Evolutionary conservation across 495 filamentous ascomycete species (phyloP).

Genomic region (Neurospora sp.): DNA sequence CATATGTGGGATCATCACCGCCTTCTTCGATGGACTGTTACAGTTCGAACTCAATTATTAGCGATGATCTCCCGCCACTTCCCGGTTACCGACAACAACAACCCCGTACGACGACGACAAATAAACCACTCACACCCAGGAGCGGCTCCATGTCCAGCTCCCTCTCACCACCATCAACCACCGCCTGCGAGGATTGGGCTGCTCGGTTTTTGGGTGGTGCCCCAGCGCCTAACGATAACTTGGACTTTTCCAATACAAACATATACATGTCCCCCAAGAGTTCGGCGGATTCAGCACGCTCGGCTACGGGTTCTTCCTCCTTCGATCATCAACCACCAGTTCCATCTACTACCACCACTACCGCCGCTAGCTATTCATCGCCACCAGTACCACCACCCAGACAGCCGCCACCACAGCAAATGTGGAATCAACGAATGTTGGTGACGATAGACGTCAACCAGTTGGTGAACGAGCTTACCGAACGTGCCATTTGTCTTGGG

Average conservation of each 20-base stretch:
- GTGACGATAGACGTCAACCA: conserved; percentile 19
- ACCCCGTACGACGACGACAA: not conserved
- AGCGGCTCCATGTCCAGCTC: not conserved
- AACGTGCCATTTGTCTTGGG: conserved; percentile 46
- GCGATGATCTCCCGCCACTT: not conserved
- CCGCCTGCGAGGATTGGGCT: not conserved
- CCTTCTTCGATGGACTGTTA: not conserved
- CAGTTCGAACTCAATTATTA: not conserved
- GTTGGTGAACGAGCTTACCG: conserved; percentile 20
- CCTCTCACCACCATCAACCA: not conserved
- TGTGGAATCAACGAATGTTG: not conserved
- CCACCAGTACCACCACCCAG: not conserved
- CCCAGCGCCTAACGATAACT: not conserved
- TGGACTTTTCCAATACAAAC: not conserved
- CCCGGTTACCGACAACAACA: not conserved
- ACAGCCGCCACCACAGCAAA: not conserved
- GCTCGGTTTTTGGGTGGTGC: too few relatives aligned
- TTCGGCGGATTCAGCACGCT: not conserved
- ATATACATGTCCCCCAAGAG: not conserved
- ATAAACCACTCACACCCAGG: not conserved
- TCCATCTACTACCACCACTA: not conserved
- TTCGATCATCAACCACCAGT: not conserved
- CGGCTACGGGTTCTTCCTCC: not conserved
- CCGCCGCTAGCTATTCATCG: not conserved
- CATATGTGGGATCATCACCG: not conserved